A percentile compares a stretch with the other conserved stretches of the same genome.
Evolutionary conservation across 108 stramenopile genomes (phyloP).

Genomic region (Conticribra guillardii): DNA sequence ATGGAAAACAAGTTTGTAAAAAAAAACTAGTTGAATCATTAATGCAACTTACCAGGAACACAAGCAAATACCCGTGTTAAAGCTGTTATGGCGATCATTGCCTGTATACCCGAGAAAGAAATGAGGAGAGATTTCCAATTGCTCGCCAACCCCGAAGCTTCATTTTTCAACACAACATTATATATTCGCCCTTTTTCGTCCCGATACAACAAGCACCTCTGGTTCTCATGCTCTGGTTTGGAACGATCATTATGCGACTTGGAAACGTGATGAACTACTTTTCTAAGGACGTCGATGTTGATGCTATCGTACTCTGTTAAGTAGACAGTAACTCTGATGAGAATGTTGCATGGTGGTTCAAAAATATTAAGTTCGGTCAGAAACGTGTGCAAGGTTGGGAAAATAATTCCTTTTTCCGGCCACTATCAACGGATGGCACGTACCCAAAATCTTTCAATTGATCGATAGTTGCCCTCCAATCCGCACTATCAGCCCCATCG

Average conservation of each 20-base stretch:
- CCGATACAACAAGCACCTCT: slow-evolving; percentile 55
- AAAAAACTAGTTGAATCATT: background rate
- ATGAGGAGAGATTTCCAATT: slow-evolving; percentile 48
- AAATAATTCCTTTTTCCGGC: no score
- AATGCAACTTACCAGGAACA: background rate
- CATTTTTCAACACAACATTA: slow-evolving; percentile 41
- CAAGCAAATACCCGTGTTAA: slow-evolving; percentile 51
- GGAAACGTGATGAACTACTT: slow-evolving; percentile 21
- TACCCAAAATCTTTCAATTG: slow-evolving; percentile 37
- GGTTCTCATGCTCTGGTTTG: slow-evolving; percentile 24
- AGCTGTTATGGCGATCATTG: slow-evolving; percentile 48
- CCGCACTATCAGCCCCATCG: slow-evolving; percentile 22
- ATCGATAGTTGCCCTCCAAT: slow-evolving; percentile 21
- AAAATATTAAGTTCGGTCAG: background rate
- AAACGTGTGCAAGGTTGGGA: background rate
- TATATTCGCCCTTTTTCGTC: slow-evolving; percentile 50
- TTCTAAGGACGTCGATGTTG: slow-evolving; percentile 9
- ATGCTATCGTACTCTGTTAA: slow-evolving; percentile 22
- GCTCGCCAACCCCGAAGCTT: slow-evolving; percentile 31
- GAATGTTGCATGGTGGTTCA: background rate
- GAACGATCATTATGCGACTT: slow-evolving; percentile 17
- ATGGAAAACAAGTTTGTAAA: background rate
- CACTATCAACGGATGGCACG: background rate
- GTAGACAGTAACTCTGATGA: slow-evolving; percentile 20
- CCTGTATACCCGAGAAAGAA: slow-evolving; percentile 57